A percentile compares a stretch with the other conserved stretches of the same genome.
phyloP scores from a whole-genome alignment of 768 basidiomycete genomes.

The Suillus bovinus region DNA sequence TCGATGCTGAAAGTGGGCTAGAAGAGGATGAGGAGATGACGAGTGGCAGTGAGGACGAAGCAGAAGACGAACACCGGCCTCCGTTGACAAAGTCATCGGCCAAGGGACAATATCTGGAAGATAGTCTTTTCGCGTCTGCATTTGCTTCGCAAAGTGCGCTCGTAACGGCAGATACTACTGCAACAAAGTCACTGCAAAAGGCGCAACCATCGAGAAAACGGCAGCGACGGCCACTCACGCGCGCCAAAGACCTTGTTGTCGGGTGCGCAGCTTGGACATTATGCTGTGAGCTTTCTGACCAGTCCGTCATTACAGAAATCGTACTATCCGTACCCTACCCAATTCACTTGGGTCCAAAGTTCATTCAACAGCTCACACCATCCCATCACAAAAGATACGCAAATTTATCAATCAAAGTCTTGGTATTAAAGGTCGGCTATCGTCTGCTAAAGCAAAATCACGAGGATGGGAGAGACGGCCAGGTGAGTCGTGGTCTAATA shows the following conservation, averaged over 20 bases:
- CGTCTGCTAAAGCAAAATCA: slow-evolving; percentile 35
- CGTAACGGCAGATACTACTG: slow-evolving; percentile 23
- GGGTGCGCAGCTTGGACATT: slow-evolving; percentile 41
- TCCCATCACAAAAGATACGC: slow-evolving; percentile 48
- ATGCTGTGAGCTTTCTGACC: slow-evolving; percentile 5
- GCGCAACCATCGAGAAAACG: slow-evolving; percentile 21
- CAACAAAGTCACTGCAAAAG: slow-evolving; percentile 23
- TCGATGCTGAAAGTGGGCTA: slow-evolving; percentile 3
- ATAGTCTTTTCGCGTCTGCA: slow-evolving; percentile 62
- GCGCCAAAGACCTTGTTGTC: slow-evolving; percentile 51
- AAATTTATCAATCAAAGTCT: slow-evolving; percentile 56
- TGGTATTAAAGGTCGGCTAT: slow-evolving; percentile 41
- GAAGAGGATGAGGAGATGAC: slow-evolving; percentile 19
- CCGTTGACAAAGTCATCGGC: slow-evolving; percentile 20
- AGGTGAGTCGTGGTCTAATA: slow-evolving; percentile 40
- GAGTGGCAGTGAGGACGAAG: slow-evolving; percentile 21
- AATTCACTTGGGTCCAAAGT: slow-evolving; percentile 25
- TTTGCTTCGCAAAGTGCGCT: slow-evolving; percentile 39
- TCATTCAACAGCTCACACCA: slow-evolving; percentile 41
- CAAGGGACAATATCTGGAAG: slow-evolving; percentile 59
- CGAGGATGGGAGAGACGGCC: slow-evolving; percentile 60
- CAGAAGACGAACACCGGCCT: slow-evolving; percentile 6
- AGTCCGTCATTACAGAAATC: slow-evolving; percentile 41
- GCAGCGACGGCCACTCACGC: slow-evolving; percentile 33
- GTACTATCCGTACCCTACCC: slow-evolving; percentile 51